These are phyloP conservation scores for Perkinsus marinus DNA, from an alignment of 169 alveolate genomes.

Conservation along the genomic window DNA sequence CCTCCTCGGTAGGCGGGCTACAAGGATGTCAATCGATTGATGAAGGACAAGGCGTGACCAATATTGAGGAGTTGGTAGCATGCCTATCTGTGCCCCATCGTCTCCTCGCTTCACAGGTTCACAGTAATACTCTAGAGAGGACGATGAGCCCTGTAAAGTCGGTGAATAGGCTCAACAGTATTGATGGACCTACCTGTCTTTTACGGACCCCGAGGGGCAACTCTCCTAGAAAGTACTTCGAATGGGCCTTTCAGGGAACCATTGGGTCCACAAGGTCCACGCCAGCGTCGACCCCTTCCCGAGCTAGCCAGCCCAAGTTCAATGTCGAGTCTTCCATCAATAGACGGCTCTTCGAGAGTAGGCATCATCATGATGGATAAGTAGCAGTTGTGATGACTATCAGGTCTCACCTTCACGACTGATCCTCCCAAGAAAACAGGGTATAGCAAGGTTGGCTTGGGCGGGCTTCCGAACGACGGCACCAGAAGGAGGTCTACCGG, in stretches of 20 bases:
- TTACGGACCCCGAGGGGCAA: background rate
- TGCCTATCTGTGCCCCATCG: background rate
- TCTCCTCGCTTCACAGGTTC: background rate
- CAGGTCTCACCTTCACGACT: background rate
- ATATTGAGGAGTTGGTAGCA: background rate
- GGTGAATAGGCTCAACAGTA: background rate
- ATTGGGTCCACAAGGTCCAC: background rate
- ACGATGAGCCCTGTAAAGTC: background rate
- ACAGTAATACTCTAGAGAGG: background rate
- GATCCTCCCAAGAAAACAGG: background rate
- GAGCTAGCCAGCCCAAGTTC: background rate
- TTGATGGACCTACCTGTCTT: background rate
- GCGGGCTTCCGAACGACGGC: background rate
- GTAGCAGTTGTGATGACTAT: background rate
- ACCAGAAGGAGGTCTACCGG: background rate
- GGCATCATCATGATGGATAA: background rate
- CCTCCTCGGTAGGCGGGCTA: too few relatives aligned
- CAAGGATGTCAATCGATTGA: too few relatives aligned
- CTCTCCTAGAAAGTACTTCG: background rate
- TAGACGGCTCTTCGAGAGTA: background rate
- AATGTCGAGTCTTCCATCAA: background rate
- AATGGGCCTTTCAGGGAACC: background rate
- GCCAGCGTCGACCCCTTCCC: background rate
- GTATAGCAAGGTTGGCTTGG: background rate
- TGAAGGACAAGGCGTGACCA: background rate